phyloP scores from a whole-genome alignment of 768 basidiomycete species.

The Pisolithus albus region DNA sequence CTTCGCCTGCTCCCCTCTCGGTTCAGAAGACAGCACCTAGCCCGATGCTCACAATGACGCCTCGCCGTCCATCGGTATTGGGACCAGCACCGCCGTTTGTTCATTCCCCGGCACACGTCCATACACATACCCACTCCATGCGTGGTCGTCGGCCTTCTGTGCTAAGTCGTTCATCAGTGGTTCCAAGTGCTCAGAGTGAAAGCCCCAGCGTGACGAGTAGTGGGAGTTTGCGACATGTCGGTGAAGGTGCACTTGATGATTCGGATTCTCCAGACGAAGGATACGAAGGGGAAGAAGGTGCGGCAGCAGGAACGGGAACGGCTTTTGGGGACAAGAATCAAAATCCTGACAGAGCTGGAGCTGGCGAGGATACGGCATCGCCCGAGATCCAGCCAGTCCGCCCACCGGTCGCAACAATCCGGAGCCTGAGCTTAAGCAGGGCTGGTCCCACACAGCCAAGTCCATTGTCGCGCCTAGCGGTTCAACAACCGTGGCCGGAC shows the following conservation, averaged over 20 bases:
- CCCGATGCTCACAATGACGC: conserved; percentile 35
- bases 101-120: conserved; percentile 30
- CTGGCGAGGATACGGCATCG: conserved; percentile 29
- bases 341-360: neutral
- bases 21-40: conserved; percentile 36
- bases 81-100: neutral
- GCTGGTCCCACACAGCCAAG: conserved; percentile 45
- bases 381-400: conserved; percentile 14
- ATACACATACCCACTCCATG: conserved; percentile 13
- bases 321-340: neutral
- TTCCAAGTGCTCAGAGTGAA: conserved; percentile 21
- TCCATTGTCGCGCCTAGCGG: conserved; percentile 55
- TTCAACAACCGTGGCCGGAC: conserved; percentile 47
- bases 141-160: conserved; percentile 32
- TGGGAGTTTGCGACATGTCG: conserved; percentile 55
- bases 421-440: conserved; percentile 24
- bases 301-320: conserved; percentile 5
- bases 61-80: conserved; percentile 33
- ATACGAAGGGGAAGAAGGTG: conserved; percentile 13
- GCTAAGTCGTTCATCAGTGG: conserved; percentile 41
- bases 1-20: conserved; percentile 27
- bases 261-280: conserved; percentile 54
- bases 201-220: conserved; percentile 28
- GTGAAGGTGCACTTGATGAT: conserved; percentile 73
- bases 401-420: conserved; percentile 31